Evolutionary conservation across 1,284 basidiomycete species (phyloP).

Genomic region (Leccinum pachyderme): DNA sequence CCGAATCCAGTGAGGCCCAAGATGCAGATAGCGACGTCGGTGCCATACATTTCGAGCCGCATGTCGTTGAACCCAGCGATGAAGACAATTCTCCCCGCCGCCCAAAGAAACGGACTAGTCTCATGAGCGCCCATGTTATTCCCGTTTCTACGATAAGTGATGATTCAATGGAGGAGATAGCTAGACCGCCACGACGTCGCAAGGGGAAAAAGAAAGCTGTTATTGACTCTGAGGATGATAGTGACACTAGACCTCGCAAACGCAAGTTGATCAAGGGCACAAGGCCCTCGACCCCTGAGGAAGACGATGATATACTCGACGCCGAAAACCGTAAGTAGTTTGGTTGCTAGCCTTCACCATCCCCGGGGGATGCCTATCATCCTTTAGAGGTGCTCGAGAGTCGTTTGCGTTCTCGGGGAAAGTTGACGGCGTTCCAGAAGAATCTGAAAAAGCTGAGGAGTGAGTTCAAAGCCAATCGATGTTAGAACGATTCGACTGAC

Average conservation of each 20-base stretch:
- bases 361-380: background rate
- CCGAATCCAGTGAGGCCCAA: constrained; percentile 18
- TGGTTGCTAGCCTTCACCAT: background rate
- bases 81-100: constrained; percentile 35
- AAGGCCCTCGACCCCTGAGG: constrained; percentile 45
- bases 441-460: constrained; percentile 64
- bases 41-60: constrained; percentile 49
- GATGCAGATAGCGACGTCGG: constrained; percentile 44
- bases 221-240: constrained; percentile 31
- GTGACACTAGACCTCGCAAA: constrained; percentile 33
- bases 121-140: constrained; percentile 19
- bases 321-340: constrained; percentile 51
- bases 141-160: constrained; percentile 26
- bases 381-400: constrained; percentile 57
- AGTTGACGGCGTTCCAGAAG: constrained; percentile 57
- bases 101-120: constrained; percentile 31
- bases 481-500: constrained; percentile 3
- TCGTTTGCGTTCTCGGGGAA: constrained; percentile 61
- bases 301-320: constrained; percentile 50
- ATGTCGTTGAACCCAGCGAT: constrained; percentile 33
- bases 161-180: constrained; percentile 21
- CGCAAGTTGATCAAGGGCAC: constrained; percentile 50
- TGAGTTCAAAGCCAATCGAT: constrained; percentile 26
- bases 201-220: constrained; percentile 21
- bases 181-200: constrained; percentile 13